These are phyloP conservation scores for Breviolum minutum DNA, from an alignment of 73 alveolate genomes.

Conservation along the genomic window DNA sequence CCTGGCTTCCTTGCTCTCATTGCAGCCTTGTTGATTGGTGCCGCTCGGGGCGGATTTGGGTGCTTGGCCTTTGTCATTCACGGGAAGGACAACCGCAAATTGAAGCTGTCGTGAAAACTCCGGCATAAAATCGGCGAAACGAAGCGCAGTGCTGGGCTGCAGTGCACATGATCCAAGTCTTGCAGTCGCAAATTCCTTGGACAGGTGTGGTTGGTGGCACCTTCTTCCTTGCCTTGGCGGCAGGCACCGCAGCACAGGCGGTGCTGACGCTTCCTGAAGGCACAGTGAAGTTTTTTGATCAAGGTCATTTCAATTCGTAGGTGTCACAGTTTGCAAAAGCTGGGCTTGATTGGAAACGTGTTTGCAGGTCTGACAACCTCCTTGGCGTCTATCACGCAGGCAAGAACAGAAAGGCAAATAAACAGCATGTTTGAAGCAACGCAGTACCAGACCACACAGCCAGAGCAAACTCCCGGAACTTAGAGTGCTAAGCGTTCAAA, in stretches of 20 bases:
- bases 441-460: too few species aligned
- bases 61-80: too few species aligned
- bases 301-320: too few species aligned
- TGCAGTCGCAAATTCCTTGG: not conserved
- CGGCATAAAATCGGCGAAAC: not conserved
- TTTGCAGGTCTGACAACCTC: not conserved
- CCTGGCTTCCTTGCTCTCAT: constrained; percentile 74
- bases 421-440: not conserved
- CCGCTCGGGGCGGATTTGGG: not conserved
- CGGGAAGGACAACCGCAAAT: too few species aligned
- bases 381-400: constrained; percentile 44
- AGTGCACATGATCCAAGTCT: not conserved
- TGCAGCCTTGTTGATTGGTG: constrained; percentile 52
- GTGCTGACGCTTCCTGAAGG: constrained; percentile 51
- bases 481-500: not conserved
- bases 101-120: not conserved
- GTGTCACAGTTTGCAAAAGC: not conserved
- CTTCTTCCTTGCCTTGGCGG: constrained; percentile 56
- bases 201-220: constrained; percentile 76
- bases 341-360: too few species aligned
- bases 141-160: not conserved
- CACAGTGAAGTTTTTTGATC: not conserved
- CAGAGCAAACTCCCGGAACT: too few species aligned
- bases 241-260: constrained; percentile 44
- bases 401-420: not conserved